Evolutionary conservation across 73 alveolate genomes (phyloP), one percentile per base, ranked within the genome.

Genomic region (Durusdinium trenchii): DNA sequence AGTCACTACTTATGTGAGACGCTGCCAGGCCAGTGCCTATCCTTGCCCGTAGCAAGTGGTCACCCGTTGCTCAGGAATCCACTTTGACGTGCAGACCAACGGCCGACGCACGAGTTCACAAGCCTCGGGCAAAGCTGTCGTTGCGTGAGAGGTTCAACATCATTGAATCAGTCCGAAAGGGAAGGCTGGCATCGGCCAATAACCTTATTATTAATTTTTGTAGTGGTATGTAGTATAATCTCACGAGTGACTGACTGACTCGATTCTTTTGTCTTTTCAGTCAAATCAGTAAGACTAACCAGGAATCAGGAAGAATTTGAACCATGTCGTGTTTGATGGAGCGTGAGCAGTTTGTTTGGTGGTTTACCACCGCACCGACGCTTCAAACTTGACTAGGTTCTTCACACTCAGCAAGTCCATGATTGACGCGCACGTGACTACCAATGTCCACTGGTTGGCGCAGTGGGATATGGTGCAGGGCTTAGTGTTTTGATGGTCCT

Each of bases 391-490:
- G 23, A 16, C 69, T 23, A 57, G 79, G 79, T 67, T 67, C 79
- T 67, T 67, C 79, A 67, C 79, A n/a, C 79, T 67, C 43, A 28
- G 45, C 79, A 67, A 67, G 79, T 67, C 79, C 79, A 67, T 67
- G 79, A 67, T 67, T 67, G 79, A 67, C 42, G 40, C 43, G 14
- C 45, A 42, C 30, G 79, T 67, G 79, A 67, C 14, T 20, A n/a
- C 30, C 43, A 6, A n/a, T 20, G 43, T 28, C 10, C 79, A 67
- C 26, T 67, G 30, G 45, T 42, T 67, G 26, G 79, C 79, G 12
- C 14, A 20, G 79, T 67, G 79, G 79, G 79, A 67, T n/a, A 67
- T 67, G 79, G 79, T n/a, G n/a, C n/a, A n/a, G n/a, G n/a, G n/a
- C n/a, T n/a, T n/a, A n/a, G n/a, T n/a, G n/a, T n/a, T n/a, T n/a